These are phyloP conservation scores for Wickerhamiella parazyma DNA, from an alignment of 805 yeast species.

Conservation along the genomic window DNA sequence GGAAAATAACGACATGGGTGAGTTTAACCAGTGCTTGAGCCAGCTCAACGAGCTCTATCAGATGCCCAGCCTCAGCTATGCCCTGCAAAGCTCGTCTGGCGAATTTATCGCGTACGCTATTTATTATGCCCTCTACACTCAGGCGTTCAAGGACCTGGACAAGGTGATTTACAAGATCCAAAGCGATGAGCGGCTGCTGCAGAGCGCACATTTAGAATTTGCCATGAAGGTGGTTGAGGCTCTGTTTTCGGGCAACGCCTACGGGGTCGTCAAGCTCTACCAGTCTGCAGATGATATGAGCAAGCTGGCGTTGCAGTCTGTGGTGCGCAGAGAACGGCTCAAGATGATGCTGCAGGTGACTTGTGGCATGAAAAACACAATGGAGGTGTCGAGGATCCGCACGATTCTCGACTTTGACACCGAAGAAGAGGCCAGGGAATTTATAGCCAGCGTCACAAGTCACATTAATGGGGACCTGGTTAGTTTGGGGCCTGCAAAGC, in stretches of 20 bases:
- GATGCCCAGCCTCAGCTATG: conserved; percentile 18
- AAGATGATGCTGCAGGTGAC: conserved; percentile 42
- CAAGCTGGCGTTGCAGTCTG: conserved; percentile 36
- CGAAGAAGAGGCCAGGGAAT: conserved; percentile 9
- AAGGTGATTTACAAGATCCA: conserved; percentile 27
- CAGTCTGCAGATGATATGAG: conserved; percentile 31
- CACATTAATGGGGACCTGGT: conserved; percentile 9
- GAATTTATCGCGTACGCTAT: conserved; percentile 67
- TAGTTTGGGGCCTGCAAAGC: conserved; percentile 20
- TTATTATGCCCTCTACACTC: conserved; percentile 61
- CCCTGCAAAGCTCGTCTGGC: conserved; percentile 27
- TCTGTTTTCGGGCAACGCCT: conserved; percentile 35
- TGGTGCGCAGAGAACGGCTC: conserved; percentile 46
- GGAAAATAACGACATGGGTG: conserved; percentile 74
- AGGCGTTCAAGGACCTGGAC: conserved; percentile 43
- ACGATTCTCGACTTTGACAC: conserved; percentile 27
- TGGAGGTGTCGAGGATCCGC: conserved; percentile 19
- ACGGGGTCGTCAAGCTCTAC: conserved; percentile 36
- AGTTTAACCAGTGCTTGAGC: conserved; percentile 88
- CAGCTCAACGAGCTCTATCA: conserved; percentile 55
- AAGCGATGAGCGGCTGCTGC: conserved; percentile 20
- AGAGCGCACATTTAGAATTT: conserved; percentile 21
- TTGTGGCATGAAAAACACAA: conserved; percentile 24
- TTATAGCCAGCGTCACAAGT: background rate
- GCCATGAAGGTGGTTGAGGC: conserved; percentile 30